Evolutionary conservation across 345 rosid species (phyloP), one percentile per base, ranked within the genome.

Genomic region (Erysimum cheiranthoides): DNA sequence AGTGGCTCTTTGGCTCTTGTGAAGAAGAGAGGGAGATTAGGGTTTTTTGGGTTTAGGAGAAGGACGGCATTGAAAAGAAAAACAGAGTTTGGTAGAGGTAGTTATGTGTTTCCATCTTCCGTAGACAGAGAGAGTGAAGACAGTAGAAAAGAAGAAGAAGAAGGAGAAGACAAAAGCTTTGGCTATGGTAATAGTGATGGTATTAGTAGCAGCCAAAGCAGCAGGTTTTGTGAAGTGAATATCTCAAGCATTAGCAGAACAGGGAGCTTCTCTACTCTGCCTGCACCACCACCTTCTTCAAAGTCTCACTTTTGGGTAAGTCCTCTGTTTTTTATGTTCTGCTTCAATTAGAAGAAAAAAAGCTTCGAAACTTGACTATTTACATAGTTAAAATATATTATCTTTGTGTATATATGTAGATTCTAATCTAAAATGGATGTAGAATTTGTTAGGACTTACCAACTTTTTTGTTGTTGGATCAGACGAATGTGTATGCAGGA

Each of bases 271-370:
- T 71, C 77, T 77, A 14, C 66, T 66, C 14, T 77, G n/a, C 73
- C 76, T 72, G 17, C 40, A 32, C 31, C 64, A 17, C 3, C 53
- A 28, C 14, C 71, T 76, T 38, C 72, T 59, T 71, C 45, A 82
- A 60, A 83, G 76, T 71, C 92, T 66, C 87, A 73, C 63, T 85
- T 87, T 78, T 92, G 96, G 97, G 97, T 90, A 73, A 78, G 83
- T 82, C 34, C 56, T 65, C 68, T 77, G 45, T 66, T 81, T 61
- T 81, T 30, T 66, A 10, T 59, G 38, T 57, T 65, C 50, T 65
- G 46, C 32, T 36, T 42, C 45, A 50, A 21, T 21, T 21, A 21
- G 25, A 21, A 21, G 25, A 21, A 21, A 21, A 21, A 21, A 21
- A 21, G 25, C 25, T 21, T 21, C 25, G 1, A 21, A 21, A 21